Conservation (phyloP, 345 rosid genomes). For the Kandelia obovata region DNA sequence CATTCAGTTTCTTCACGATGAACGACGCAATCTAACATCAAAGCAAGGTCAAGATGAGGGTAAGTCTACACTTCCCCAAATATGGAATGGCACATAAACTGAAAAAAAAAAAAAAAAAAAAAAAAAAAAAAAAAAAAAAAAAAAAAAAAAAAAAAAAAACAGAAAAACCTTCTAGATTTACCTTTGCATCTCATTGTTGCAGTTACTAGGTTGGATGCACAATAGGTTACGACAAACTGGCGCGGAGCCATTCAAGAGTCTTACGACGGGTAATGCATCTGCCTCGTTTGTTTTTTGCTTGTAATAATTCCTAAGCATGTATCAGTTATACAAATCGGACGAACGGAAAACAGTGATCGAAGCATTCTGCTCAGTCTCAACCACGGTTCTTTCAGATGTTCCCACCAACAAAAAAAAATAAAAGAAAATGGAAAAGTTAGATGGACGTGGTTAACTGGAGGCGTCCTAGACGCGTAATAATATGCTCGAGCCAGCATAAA, state of each 20-base stretch:
- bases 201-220: constrained; percentile 83
- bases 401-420: too few species aligned
- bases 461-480: too few species aligned
- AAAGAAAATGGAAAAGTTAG: too few species aligned
- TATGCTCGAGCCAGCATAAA: too few species aligned
- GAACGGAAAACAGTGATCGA: too few species aligned
- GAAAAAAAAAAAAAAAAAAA: neutral
- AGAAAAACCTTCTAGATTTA: constrained; percentile 26
- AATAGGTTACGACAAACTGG: constrained; percentile 45
- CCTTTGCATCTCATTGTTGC: constrained; percentile 42
- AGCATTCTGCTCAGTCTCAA: too few species aligned
- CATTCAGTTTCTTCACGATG: constrained; percentile 28
- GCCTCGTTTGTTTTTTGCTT: constrained; percentile 17
- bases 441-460: too few species aligned
- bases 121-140: neutral
- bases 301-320: constrained; percentile 7
- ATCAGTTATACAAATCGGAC: neutral
- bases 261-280: constrained; percentile 50
- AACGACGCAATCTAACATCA: constrained; percentile 32
- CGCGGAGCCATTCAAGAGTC: constrained; percentile 56
- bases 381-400: too few species aligned
- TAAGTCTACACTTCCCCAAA: constrained; percentile 30
- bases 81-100: constrained; percentile 12
- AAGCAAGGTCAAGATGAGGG: constrained; percentile 59
- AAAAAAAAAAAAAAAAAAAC: neutral